Evolutionary conservation across 129 eudicot genomes (phyloP).

Genomic region (Dittrichia graveolens): DNA sequence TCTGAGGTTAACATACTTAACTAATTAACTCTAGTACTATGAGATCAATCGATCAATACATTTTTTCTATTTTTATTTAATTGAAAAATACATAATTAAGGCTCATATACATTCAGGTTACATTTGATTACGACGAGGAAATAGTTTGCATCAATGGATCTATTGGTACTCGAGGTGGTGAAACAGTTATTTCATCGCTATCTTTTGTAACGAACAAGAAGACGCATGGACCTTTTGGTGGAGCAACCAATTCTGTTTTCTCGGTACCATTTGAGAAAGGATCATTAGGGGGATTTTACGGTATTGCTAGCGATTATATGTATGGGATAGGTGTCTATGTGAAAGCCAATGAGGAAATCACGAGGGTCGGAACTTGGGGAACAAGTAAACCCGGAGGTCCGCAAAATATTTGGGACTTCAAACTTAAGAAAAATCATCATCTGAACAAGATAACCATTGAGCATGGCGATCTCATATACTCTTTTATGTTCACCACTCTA

Average conservation of each 20-base stretch:
- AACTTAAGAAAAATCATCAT: background rate
- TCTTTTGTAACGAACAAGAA: background rate
- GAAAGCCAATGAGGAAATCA: background rate
- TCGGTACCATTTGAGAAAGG: conserved; percentile 14
- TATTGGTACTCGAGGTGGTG: background rate
- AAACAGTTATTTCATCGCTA: background rate
- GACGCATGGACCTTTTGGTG: conserved; percentile 26
- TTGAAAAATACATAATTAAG: background rate
- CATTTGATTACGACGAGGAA: background rate
- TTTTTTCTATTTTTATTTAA: background rate
- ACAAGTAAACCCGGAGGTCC: background rate
- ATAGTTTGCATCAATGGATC: background rate
- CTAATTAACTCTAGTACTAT: background rate
- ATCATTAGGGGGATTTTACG: conserved; percentile 7
- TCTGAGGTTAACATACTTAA: background rate
- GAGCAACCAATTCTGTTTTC: background rate
- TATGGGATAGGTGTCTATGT: background rate
- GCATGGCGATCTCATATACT: conserved; percentile 13
- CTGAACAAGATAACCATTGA: conserved; percentile 1
- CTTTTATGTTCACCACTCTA: background rate
- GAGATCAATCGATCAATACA: background rate
- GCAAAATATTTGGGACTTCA: background rate
- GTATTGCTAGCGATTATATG: background rate
- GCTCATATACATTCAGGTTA: background rate
- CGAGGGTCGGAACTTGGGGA: background rate